phyloP scores from a whole-genome alignment of 192 early-diverging fungal species.

The Irineochytrium annulatum region DNA sequence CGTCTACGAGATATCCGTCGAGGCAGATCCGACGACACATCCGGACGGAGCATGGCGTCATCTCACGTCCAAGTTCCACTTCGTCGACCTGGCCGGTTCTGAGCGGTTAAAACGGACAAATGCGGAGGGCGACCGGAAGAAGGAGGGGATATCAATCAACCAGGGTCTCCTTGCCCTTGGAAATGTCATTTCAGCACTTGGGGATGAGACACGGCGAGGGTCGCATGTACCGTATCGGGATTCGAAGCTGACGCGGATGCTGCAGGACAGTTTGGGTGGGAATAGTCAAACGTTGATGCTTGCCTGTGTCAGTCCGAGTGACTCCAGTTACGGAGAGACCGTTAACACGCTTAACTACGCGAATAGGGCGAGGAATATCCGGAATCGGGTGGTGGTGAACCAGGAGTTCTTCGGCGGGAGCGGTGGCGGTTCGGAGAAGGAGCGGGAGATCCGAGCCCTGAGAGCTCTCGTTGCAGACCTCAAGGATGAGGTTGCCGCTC shows the following conservation, averaged over 20 bases:
- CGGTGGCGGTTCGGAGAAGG: conserved; percentile 11
- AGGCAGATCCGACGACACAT: conserved; percentile 13
- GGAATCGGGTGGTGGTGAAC: conserved; percentile 82
- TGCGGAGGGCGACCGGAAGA: conserved; percentile 85
- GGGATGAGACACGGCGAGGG: conserved; percentile 55
- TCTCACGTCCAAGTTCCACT: conserved; percentile 89
- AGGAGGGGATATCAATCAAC: conserved; percentile 97
- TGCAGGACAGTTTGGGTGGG: conserved; percentile 95
- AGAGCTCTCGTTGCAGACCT: conserved; percentile 39
- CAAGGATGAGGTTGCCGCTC: conserved; percentile 29
- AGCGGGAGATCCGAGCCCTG: conserved; percentile 34
- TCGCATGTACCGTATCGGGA: conserved; percentile 94
- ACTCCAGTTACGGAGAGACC: conserved; percentile 81
- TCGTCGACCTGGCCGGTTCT: conserved; percentile 97
- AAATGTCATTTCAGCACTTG: conserved; percentile 97
- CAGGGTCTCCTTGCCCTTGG: conserved; percentile 91
- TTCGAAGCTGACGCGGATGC: conserved; percentile 91
- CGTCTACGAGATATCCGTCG: background rate
- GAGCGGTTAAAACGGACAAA: conserved; percentile 91
- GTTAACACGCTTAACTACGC: conserved; percentile 96
- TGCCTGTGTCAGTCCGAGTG: conserved; percentile 87
- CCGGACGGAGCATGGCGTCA: conserved; percentile 52
- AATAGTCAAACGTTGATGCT: conserved; percentile 91
- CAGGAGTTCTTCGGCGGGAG: conserved; percentile 43
- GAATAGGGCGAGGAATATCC: conserved; percentile 92